A percentile compares a stretch with the other conserved stretches of the same genome.
Conservation (phyloP, 2,329 filamentous ascomycete genomes). For the Thielaviopsis populi region DNA sequence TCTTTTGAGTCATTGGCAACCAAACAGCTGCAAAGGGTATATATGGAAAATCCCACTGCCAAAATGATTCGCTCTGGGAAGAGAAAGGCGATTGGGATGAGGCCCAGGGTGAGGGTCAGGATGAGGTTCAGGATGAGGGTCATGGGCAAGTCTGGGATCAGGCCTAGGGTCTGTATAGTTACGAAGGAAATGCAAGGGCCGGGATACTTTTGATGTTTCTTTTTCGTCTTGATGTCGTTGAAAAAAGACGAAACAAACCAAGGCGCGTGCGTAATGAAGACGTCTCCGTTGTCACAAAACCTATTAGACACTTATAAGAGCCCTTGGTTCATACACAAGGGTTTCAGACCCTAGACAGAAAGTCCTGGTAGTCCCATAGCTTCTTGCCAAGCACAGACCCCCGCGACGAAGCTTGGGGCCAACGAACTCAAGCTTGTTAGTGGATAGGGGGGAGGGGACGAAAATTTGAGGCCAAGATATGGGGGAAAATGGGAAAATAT, state of each 20-base stretch:
- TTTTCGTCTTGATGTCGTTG: no score
- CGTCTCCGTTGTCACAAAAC: no score
- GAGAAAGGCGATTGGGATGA: background rate
- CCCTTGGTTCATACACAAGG: no score
- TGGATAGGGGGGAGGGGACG: background rate
- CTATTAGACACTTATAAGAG: no score
- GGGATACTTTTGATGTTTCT: background rate
- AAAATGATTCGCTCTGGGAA: background rate
- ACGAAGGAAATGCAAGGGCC: no score
- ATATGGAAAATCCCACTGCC: background rate
- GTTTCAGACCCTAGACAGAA: no score
- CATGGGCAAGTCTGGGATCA: background rate
- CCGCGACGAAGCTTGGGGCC: background rate
- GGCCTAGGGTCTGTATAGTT: background rate
- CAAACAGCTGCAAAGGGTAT: background rate
- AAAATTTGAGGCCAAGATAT: background rate
- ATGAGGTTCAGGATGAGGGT: background rate
- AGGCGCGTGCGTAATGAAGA: no score
- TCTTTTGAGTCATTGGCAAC: background rate
- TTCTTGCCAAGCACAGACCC: background rate
- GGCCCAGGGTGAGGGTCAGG: background rate
- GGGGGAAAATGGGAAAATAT: background rate
- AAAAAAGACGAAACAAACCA: background rate
- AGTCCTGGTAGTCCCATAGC: no score
- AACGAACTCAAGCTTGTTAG: background rate